phyloP scores from a whole-genome alignment of 139 green algal genomes.

The Haematococcus lacustris region DNA sequence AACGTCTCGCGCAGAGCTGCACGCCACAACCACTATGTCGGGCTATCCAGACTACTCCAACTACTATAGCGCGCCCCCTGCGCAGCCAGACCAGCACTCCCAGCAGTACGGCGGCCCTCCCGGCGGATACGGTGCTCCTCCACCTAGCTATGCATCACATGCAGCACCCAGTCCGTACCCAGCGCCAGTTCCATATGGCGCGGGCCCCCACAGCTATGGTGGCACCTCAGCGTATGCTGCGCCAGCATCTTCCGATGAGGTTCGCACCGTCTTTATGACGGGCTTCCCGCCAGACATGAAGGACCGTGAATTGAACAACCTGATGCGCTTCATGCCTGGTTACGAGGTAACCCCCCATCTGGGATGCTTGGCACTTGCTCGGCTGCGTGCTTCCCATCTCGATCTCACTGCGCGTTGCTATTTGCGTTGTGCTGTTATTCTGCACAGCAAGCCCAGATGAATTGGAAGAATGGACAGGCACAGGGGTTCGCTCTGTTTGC shows the following conservation, averaged over 20 bases:
- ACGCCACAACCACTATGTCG: too few relatives aligned
- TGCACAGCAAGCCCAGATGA: too few relatives aligned
- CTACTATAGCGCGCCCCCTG: not conserved
- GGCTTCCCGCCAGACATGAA: constrained; percentile 85
- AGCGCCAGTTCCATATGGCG: constrained; percentile 3
- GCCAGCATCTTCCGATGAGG: constrained; percentile 51
- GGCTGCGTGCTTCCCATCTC: too few relatives aligned
- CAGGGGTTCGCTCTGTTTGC: constrained; percentile 84
- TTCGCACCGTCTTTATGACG: constrained; percentile 83
- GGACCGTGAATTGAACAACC: constrained; percentile 91
- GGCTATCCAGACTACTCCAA: constrained; percentile 1
- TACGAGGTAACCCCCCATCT: constrained; percentile 85
- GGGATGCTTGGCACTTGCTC: too few relatives aligned
- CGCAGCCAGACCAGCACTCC: not conserved
- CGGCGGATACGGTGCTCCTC: constrained; percentile 9
- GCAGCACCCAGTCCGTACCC: constrained; percentile 7
- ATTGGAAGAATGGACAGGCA: constrained; percentile 59
- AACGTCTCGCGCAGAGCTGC: too few relatives aligned
- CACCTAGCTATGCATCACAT: constrained; percentile 5
- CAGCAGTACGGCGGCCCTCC: constrained; percentile 1
- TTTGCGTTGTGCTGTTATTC: too few relatives aligned
- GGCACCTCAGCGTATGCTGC: too few relatives aligned
- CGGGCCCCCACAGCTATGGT: not conserved
- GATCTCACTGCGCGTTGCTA: too few relatives aligned
- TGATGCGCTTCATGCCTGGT: constrained; percentile 83